Conservation (phyloP, 78 protist genomes). For the Dictyostelium purpureum region DNA sequence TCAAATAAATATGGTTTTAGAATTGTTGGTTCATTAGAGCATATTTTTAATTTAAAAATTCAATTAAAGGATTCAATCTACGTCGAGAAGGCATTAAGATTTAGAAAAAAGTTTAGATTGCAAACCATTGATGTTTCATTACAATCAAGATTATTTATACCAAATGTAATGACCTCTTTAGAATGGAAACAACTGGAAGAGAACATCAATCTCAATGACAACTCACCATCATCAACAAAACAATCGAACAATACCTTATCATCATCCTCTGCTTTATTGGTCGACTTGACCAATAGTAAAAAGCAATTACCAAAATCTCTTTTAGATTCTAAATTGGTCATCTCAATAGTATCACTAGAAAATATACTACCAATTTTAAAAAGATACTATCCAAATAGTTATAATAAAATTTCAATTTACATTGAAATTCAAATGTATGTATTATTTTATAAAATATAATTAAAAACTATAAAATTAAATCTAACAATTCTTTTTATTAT, state of each 20-base stretch:
- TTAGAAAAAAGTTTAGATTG: slow-evolving; percentile 30
- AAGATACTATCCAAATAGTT: background rate
- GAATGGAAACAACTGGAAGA: slow-evolving; percentile 35
- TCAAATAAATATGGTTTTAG: slow-evolving; percentile 10
- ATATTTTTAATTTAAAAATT: slow-evolving; percentile 25
- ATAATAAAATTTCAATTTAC: slow-evolving; percentile 11
- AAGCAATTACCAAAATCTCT: background rate
- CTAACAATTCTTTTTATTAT: no score
- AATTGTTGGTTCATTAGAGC: slow-evolving; percentile 33
- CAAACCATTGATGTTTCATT: background rate
- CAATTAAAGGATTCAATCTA: background rate
- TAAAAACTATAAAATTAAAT: no score
- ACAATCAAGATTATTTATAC: background rate
- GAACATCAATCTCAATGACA: background rate
- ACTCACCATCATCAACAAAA: background rate
- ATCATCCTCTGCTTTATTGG: background rate
- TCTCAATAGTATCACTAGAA: background rate
- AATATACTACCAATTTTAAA: slow-evolving; percentile 1
- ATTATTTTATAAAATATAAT: no score
- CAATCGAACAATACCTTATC: background rate
- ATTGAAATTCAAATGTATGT: slow-evolving; percentile 22
- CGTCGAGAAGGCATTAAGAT: slow-evolving; percentile 1
- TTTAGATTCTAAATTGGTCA: background rate
- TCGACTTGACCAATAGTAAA: background rate
- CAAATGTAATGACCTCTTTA: slow-evolving; percentile 12